Evolutionary conservation across 345 rosid genomes (phyloP), one percentile per base, ranked within the genome.

Genomic region (Syzygium grande): DNA sequence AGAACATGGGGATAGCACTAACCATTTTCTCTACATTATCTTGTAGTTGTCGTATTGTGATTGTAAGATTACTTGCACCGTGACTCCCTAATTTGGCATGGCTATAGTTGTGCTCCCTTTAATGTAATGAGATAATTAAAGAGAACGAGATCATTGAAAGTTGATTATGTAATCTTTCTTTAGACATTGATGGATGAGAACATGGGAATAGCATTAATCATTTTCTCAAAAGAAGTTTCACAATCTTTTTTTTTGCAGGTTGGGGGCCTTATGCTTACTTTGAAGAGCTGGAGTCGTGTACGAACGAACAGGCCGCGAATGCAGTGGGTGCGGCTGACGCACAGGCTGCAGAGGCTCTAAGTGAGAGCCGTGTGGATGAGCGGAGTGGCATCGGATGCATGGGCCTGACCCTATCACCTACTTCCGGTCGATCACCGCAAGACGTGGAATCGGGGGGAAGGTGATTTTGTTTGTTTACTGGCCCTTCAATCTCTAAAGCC

Each of bases 371-470:
- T 30, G 59, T 23, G 54, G 43, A 86, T 52, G 88, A 53, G 63
- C n/a, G 4, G 23, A 77, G 55, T 0, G 12, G 88, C 84, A 77
- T 49, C 46, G 11, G 88, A 86, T 25, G 16, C 38, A 52, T 73
- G 9, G 87, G 84, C 54, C 38, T 77, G 61, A 30, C 87, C 46
- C 22, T 41, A 29, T 61, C 84, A 22, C 84, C 51, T 41, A n/a
- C 84, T 86, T 13, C 87, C 5, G 41, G 49, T 73, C 46, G 4
- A 68, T 89, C 38, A 23, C 12, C 85, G 43, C 88, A 86, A 77
- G 91, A 88, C 92, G 89, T 92, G 59, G 49, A 86, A 93, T 92
- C 91, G 92, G 90, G 94, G 91, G 92, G 87, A 94, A 93, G 88
- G 89, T 93, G 87, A 86, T 63, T 53, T 16, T 53, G 73, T 38